A percentile compares a stretch with the other conserved stretches of the same genome.
phyloP scores from a whole-genome alignment of 106 monocot species.

The Allium fistulosum region DNA sequence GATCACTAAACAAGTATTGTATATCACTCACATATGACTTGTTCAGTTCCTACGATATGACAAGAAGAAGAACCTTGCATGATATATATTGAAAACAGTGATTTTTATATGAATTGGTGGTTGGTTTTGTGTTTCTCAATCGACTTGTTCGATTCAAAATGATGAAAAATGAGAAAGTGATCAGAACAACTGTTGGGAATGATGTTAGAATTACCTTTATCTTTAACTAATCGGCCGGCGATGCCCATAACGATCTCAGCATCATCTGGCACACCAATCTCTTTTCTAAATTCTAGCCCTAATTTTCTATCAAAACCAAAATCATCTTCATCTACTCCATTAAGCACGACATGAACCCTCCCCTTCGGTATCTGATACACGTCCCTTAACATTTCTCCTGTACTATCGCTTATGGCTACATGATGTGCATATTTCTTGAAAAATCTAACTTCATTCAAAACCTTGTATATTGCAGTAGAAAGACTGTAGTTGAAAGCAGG shows the following conservation, averaged over 20 bases:
- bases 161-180: no score
- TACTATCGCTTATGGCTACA: conserved; percentile 80
- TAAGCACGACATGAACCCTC: conserved; percentile 92
- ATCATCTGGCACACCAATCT: conserved; percentile 51
- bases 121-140: no score
- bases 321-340: conserved; percentile 79
- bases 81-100: no score
- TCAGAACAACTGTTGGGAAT: no score
- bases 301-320: conserved; percentile 47
- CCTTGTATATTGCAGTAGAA: conserved; percentile 40
- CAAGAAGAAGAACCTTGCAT: no score
- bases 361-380: conserved; percentile 74
- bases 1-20: neutral
- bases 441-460: conserved; percentile 83
- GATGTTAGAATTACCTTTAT: conserved; percentile 31
- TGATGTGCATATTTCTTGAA: conserved; percentile 88
- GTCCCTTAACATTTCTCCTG: conserved; percentile 88
- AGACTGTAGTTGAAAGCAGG: conserved; percentile 39
- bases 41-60: no score
- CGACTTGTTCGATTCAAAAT: no score
- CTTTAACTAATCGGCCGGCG: conserved; percentile 82
- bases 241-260: conserved; percentile 70
- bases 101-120: no score
- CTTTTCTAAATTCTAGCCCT: conserved; percentile 34
- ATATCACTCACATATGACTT: no score